Conservation (phyloP, 2,329 filamentous ascomycete genomes). For the Diaporthe sp. region DNA sequence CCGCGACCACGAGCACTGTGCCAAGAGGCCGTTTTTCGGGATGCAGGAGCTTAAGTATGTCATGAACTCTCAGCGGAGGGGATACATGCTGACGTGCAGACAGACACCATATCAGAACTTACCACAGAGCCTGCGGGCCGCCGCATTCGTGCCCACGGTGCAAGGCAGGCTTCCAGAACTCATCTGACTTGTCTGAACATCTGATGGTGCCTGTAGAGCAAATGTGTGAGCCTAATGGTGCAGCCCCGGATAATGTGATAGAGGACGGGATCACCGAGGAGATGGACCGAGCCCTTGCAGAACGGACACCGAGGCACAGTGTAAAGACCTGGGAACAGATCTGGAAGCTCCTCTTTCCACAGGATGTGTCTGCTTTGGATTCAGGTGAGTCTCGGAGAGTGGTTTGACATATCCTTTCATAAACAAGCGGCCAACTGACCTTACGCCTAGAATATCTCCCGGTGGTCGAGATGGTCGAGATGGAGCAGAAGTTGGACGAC, state of each 20-base stretch:
- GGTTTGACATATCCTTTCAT: background rate
- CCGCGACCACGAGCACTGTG: constrained; percentile 40
- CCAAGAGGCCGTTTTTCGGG: constrained; percentile 34
- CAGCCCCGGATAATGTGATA: background rate
- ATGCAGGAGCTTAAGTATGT: constrained; percentile 39
- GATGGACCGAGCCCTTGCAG: constrained; percentile 34
- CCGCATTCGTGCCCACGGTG: constrained; percentile 38
- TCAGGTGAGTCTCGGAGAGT: constrained; percentile 18
- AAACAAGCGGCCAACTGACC: background rate
- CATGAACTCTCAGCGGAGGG: background rate
- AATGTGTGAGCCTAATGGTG: constrained; percentile 34
- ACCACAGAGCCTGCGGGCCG: constrained; percentile 27
- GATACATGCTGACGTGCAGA: background rate
- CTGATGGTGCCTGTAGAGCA: constrained; percentile 38
- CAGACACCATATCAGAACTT: constrained; percentile 35
- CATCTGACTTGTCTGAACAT: constrained; percentile 32
- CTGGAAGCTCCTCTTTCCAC: constrained; percentile 39
- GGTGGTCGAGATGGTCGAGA: constrained; percentile 39
- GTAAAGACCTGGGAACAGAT: constrained; percentile 35
- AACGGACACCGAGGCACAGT: constrained; percentile 7
- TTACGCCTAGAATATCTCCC: constrained; percentile 33
- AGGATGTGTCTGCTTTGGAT: constrained; percentile 33
- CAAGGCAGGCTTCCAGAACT: constrained; percentile 28
- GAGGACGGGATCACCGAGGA: constrained; percentile 38
- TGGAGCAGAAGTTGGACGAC: constrained; percentile 40